Evolutionary conservation across 1,284 basidiomycete genomes (phyloP), one percentile per base, ranked within the genome.

Genomic region (Papiliotrema flavescens): DNA sequence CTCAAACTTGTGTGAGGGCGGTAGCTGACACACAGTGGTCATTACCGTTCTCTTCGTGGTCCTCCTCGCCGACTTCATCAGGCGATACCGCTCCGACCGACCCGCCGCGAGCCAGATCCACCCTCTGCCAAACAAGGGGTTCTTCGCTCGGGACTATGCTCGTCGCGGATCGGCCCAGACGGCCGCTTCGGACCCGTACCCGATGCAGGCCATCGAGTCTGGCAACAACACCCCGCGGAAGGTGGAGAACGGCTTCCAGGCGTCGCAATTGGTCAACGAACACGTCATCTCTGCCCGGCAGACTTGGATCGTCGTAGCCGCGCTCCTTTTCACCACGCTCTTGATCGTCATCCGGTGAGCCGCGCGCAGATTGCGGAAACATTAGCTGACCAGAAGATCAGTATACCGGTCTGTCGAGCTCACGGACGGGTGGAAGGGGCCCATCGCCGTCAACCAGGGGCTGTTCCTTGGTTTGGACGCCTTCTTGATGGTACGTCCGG

Each of bases 391-490:
- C n/a, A 15, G 6, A n/a, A 70, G 67, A 53, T 64, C 66, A 7
- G 59, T 73, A 28, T 76, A 66, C 51, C 66, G 74, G 41, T 65
- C 70, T 0, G 63, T 73, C 53, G 74, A 76, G 52, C 60, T 75
- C 5, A 40, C 64, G 4, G 55, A 69, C 43, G 71, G 71, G 2
- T 74, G 70, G 71, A 57, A 40, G 5, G 71, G 73, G 2, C 53
- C 57, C 3, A 68, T 73, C 53, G 71, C 68, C 34, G 52, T 48
- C n/a, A 67, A 64, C 42, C 65, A 74, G 56, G 28, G 58, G 1
- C 59, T 70, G 41, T 76, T 75, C 54, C 53, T 57, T n/a, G 41
- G 41, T 20, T 15, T 63, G 35, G 67, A 69, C 51, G 61, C 57
- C 1, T 47, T 59, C 28, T 48, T 66, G 35, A 67, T 69, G 56